phyloP scores from a whole-genome alignment of 495 filamentous ascomycete species.

The Neurospora hispaniola region DNA sequence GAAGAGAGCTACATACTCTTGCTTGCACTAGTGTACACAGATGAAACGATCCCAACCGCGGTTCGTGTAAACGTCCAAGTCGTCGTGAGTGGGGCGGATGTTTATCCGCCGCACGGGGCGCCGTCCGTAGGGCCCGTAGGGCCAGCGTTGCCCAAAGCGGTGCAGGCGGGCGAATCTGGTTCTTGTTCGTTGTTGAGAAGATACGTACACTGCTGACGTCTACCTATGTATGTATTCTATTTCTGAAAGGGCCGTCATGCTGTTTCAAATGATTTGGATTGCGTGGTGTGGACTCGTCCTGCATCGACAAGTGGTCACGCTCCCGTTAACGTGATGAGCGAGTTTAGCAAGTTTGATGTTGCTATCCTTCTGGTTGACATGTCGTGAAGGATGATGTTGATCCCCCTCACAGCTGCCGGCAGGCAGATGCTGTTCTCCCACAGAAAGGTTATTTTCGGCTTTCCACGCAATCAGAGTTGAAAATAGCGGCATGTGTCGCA shows the following conservation, averaged over 20 bases:
- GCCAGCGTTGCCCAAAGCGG: background rate
- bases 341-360: background rate
- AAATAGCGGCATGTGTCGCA: background rate
- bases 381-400: background rate
- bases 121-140: background rate
- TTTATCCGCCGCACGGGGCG: background rate
- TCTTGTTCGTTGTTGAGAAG: background rate
- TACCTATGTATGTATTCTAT: background rate
- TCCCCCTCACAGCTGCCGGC: background rate
- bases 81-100: background rate
- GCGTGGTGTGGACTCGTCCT: background rate
- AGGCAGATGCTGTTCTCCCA: background rate
- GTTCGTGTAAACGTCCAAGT: background rate
- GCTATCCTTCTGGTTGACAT: background rate
- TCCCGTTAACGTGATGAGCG: background rate
- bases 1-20: background rate
- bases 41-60: background rate
- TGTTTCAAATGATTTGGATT: background rate
- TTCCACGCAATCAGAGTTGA: background rate
- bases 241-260: background rate
- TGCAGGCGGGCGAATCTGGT: background rate
- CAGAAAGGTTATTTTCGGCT: background rate
- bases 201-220: background rate
- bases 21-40: background rate
- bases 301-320: background rate